Evolutionary conservation across 768 basidiomycete genomes (phyloP).

Genomic region (Gymnopilus junonius): DNA sequence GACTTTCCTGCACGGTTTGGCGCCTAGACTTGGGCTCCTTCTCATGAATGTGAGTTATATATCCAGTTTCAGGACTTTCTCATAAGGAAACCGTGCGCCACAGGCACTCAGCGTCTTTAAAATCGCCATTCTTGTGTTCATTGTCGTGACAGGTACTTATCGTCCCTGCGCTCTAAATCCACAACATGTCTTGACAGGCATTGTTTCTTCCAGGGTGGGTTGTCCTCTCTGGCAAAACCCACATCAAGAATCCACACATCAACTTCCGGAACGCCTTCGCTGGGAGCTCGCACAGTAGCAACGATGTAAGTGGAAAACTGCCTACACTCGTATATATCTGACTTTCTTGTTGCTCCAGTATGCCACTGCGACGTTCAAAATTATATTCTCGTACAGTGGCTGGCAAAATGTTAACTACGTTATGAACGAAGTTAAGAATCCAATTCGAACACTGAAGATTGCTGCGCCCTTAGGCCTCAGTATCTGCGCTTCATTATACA

Average conservation of each 20-base stretch:
- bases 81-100: not conserved
- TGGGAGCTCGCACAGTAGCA: conserved; percentile 54
- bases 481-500: conserved; percentile 55
- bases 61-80: not conserved
- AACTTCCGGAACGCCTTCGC: conserved; percentile 60
- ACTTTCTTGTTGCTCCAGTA: conserved; percentile 38
- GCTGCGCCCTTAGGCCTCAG: conserved; percentile 61
- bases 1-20: conserved; percentile 55
- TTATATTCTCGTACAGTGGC: conserved; percentile 46
- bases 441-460: conserved; percentile 63
- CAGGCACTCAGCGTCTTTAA: conserved; percentile 59
- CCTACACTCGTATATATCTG: not conserved
- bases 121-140: conserved; percentile 53
- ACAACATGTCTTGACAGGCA: not conserved
- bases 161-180: not conserved
- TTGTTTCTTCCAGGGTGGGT: conserved; percentile 47
- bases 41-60: conserved; percentile 53
- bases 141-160: conserved; percentile 48
- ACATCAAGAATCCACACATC: conserved; percentile 50
- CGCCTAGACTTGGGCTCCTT: conserved; percentile 48
- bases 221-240: conserved; percentile 56
- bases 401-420: conserved; percentile 66
- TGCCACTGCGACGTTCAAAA: conserved; percentile 64
- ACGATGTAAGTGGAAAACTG: conserved; percentile 23
- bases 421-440: conserved; percentile 62